Evolutionary conservation across 176 grass and related monocot genomes (phyloP), one percentile per base, ranked within the genome.

Genomic region (Pontederia paniculata): DNA sequence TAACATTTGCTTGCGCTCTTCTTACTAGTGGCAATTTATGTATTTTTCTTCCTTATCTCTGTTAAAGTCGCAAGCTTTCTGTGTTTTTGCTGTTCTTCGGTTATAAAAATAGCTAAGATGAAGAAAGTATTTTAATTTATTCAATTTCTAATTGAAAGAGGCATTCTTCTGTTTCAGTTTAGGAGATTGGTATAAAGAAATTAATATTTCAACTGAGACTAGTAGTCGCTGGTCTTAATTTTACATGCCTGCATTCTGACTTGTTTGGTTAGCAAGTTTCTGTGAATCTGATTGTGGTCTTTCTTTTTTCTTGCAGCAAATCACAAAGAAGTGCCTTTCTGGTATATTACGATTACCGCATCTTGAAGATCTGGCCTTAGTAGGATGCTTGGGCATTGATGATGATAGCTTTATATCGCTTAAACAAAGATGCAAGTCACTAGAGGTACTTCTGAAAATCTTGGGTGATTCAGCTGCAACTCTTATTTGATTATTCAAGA

Each of bases 351-450:
- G 72, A 62, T 70, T 97, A 42, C 83, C 80, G 8, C 68, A 77
- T 43, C 86, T 97, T 14, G 19, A 97, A 57, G 71, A 81, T 42
- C 43, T 97, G 52, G 44, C 52, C 50, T 68, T 97, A 50, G 60
- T 73, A 48, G 86, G 77, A 45, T 90, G 91, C 54, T 12, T 74
- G 16, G 76, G 74, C 12, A 79, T 97, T 12, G 77, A 90, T 74
- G 91, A 95, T 48, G 69, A 75, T 37, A 73, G 70, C 8, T 70
- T 89, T 21, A 2, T 17, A 37, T 70, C 43, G 44, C 57, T 90
- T 68, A 74, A 74, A 17, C 70, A 87, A 50, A 69, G 72, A 18
- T 84, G 71, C 54, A 97, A 76, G 66, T 87, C 91, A 14, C 51
- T 97, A 51, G 69, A 81, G 85, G 89, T 95, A 74, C 42, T 17